Evolutionary conservation across 1,284 basidiomycete species (phyloP).

Genomic region (Rhodotorula sp.): DNA sequence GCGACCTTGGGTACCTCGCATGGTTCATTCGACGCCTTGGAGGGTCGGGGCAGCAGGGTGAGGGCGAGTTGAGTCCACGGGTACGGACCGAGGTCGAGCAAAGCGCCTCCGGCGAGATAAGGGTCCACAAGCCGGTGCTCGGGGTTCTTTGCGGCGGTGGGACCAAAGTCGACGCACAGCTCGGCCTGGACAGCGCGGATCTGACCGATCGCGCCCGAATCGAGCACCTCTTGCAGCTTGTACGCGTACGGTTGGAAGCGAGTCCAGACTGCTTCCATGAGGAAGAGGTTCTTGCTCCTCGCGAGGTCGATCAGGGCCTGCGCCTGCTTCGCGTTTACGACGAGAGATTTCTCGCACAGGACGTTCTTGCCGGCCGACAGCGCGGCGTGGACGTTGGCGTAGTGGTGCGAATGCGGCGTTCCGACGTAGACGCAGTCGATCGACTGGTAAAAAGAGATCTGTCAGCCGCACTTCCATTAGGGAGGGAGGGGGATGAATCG

Average conservation of each 20-base stretch:
- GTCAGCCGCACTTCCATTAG: background rate
- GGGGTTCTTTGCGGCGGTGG: constrained; percentile 23
- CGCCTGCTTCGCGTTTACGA: constrained; percentile 54
- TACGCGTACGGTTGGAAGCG: constrained; percentile 48
- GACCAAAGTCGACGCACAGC: constrained; percentile 41
- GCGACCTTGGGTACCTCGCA: constrained; percentile 20
- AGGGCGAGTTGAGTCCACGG: constrained; percentile 46
- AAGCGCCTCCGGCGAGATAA: constrained; percentile 53
- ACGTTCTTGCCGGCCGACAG: constrained; percentile 49
- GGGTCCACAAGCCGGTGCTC: constrained; percentile 52
- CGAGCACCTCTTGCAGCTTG: constrained; percentile 48
- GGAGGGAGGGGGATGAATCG: background rate
- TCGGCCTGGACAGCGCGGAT: constrained; percentile 48
- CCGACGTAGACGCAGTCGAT: constrained; percentile 56
- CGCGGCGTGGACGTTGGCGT: constrained; percentile 50
- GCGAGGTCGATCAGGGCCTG: constrained; percentile 51
- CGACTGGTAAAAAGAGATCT: constrained; percentile 38
- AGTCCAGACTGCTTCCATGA: constrained; percentile 54
- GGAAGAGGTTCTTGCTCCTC: constrained; percentile 47
- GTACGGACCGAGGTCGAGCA: constrained; percentile 54
- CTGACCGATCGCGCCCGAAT: constrained; percentile 49
- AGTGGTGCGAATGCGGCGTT: constrained; percentile 54
- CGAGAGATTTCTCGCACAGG: constrained; percentile 53
- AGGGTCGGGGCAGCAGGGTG: constrained; percentile 23
- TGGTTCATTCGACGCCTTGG: constrained; percentile 1